Conservation (phyloP, 805 yeast genomes). For the Candida nonsorbophila region DNA sequence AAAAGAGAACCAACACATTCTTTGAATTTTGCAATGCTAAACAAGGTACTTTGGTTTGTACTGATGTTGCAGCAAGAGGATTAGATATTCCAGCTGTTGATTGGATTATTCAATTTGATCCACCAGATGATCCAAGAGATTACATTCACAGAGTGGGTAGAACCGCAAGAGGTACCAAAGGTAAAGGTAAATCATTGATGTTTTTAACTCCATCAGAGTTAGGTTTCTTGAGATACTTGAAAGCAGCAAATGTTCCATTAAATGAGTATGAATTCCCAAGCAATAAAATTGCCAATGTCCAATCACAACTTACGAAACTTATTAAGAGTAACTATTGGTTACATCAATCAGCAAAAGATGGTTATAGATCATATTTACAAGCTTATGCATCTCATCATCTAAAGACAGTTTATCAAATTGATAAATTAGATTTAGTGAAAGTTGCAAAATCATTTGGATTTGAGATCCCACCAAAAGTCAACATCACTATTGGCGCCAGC, state of each 20-base stretch:
- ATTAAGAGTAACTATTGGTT: slow-evolving; percentile 90
- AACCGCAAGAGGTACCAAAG: slow-evolving; percentile 90
- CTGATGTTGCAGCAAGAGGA: slow-evolving; percentile 99
- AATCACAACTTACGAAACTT: slow-evolving; percentile 85
- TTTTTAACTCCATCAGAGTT: slow-evolving; percentile 90
- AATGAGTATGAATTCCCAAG: slow-evolving; percentile 96
- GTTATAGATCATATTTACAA: slow-evolving; percentile 92
- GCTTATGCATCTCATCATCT: slow-evolving; percentile 96
- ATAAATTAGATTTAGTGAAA: slow-evolving; percentile 86
- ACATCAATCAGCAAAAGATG: slow-evolving; percentile 95
- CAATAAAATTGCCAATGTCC: slow-evolving; percentile 93
- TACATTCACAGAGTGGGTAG: slow-evolving; percentile 98
- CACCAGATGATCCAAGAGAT: slow-evolving; percentile 99
- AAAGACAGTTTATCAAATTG: slow-evolving; percentile 94
- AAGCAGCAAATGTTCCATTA: slow-evolving; percentile 95
- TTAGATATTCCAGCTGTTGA: slow-evolving; percentile 97
- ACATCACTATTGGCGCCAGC: slow-evolving; percentile 92
- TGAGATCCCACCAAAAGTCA: slow-evolving; percentile 93
- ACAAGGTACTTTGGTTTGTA: slow-evolving; percentile 87
- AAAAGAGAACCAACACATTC: slow-evolving; percentile 95
- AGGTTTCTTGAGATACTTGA: slow-evolving; percentile 90
- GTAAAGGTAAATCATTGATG: slow-evolving; percentile 92
- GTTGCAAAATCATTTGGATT: slow-evolving; percentile 96
- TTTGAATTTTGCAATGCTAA: slow-evolving; percentile 97
- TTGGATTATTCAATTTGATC: slow-evolving; percentile 98